Percentiles rank a stretch among this genome's conserved stretches.
Conservation (phyloP, 495 filamentous ascomycete genomes). For the Pseudotulostoma volvatum region DNA sequence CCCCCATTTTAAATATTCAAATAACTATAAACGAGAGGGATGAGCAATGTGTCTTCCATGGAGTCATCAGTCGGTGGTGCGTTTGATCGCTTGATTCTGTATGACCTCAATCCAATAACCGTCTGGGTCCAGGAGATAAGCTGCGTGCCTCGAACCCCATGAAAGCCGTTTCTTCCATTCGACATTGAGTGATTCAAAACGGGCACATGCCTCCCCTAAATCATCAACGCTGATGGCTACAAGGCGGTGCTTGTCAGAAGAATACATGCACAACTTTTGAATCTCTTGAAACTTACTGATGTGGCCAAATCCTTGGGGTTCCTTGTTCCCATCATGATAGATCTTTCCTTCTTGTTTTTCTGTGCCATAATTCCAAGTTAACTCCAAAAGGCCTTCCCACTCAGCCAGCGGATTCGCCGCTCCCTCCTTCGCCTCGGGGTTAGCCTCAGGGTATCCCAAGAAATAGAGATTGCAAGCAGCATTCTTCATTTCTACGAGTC, state of each 20-base stretch:
- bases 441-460: slow-evolving; percentile 51
- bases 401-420: slow-evolving; percentile 41
- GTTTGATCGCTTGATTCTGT: slow-evolving; percentile 46
- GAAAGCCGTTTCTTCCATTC: slow-evolving; percentile 91
- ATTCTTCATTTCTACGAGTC: slow-evolving; percentile 51
- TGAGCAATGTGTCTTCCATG: too few species aligned
- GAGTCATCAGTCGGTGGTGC: too few species aligned
- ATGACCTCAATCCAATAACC: slow-evolving; percentile 85
- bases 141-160: slow-evolving; percentile 92
- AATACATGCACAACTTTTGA: slow-evolving; percentile 10
- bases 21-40: too few species aligned
- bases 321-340: slow-evolving; percentile 83
- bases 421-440: slow-evolving; percentile 32
- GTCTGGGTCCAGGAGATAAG: slow-evolving; percentile 86
- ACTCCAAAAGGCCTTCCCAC: slow-evolving; percentile 69
- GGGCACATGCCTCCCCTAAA: slow-evolving; percentile 64
- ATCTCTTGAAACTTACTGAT: slow-evolving; percentile 43
- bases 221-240: slow-evolving; percentile 75
- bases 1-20: too few species aligned
- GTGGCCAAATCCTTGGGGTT: slow-evolving; percentile 89
- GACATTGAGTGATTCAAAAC: slow-evolving; percentile 67
- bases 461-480: slow-evolving; percentile 84
- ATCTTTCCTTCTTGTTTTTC: slow-evolving; percentile 71
- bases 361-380: slow-evolving; percentile 96
- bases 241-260: too few species aligned